Conservation (phyloP, 202 grass and related monocot species). For the Zoysia matrella region DNA sequence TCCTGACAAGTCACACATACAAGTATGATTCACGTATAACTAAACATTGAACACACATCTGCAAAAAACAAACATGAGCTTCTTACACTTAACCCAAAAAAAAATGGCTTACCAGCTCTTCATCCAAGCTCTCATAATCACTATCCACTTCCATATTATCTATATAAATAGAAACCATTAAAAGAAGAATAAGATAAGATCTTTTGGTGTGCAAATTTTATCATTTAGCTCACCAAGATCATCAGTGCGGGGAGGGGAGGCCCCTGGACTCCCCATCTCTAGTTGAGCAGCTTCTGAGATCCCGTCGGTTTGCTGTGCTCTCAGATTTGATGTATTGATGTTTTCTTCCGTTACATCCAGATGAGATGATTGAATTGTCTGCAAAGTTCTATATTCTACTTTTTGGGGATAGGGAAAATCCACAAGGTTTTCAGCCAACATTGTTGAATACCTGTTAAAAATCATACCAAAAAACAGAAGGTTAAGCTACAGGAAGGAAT, state of each 20-base stretch:
- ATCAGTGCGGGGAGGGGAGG: slow-evolving; percentile 1
- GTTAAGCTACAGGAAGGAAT: slow-evolving; percentile 9
- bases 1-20: slow-evolving; percentile 59
- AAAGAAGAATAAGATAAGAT: slow-evolving; percentile 29
- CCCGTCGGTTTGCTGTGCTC: background rate
- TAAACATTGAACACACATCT: background rate
- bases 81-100: background rate
- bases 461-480: slow-evolving; percentile 37
- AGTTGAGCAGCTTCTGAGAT: background rate
- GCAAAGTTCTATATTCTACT: slow-evolving; percentile 40
- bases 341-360: slow-evolving; percentile 51
- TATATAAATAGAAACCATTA: slow-evolving; percentile 47
- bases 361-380: slow-evolving; percentile 56
- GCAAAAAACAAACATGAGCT: background rate
- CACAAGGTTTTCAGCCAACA: slow-evolving; percentile 98
- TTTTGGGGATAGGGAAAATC: slow-evolving; percentile 58
- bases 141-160: slow-evolving; percentile 66
- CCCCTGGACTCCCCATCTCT: background rate
- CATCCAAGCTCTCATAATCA: slow-evolving; percentile 72
- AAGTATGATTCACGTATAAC: slow-evolving; percentile 2
- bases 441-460: slow-evolving; percentile 89
- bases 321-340: slow-evolving; percentile 15
- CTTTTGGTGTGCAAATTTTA: slow-evolving; percentile 22
- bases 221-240: slow-evolving; percentile 45
- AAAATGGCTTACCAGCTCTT: slow-evolving; percentile 69